Evolutionary conservation across 139 green algal genomes (phyloP).

Genomic region (Tetradesmus obliquus): DNA sequence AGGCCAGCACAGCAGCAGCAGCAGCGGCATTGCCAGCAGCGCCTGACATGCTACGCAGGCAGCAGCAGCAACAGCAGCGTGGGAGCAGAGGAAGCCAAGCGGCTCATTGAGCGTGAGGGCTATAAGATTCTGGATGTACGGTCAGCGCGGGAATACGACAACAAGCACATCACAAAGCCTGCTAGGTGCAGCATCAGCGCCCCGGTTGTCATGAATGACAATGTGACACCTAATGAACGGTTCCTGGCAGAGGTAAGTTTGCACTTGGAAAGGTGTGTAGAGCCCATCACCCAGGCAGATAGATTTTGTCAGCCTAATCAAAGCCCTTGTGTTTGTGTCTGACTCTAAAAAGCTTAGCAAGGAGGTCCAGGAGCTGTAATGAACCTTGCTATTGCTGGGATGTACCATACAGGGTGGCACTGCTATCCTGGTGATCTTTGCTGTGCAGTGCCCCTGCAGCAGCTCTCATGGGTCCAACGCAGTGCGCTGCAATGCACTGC

Average conservation of each 20-base stretch:
- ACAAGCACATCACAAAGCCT: conserved; percentile 57
- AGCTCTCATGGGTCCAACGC: no score
- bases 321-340: no score
- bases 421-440: no score
- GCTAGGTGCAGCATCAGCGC: conserved; percentile 35
- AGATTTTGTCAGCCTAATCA: no score
- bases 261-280: no score
- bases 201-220: conserved; percentile 9
- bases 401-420: no score
- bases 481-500: no score
- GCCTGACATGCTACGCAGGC: not conserved
- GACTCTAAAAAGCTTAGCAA: no score
- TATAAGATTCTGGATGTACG: conserved; percentile 51
- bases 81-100: conserved; percentile 39
- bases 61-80: not conserved
- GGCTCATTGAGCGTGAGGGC: conserved; percentile 42
- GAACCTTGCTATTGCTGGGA: no score
- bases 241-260: conserved; percentile 32
- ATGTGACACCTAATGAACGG: not conserved
- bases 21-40: not conserved
- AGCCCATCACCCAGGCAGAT: no score
- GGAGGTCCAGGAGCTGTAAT: no score
- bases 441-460: no score
- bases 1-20: not conserved
- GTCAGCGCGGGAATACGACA: conserved; percentile 45